Conservation (phyloP, 345 rosid genomes). For the Rubroshorea leprosula region DNA sequence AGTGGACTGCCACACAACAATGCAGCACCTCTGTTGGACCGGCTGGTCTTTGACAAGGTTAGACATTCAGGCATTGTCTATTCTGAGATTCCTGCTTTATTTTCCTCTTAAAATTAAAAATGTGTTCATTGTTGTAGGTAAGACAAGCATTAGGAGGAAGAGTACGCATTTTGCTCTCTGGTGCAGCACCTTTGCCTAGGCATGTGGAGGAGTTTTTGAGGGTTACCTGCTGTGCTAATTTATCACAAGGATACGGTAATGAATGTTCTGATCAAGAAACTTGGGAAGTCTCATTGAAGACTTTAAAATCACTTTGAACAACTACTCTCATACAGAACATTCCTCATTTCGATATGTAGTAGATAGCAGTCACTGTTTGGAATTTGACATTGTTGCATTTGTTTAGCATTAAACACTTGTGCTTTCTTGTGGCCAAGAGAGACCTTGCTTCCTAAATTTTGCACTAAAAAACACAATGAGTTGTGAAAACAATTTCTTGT, state of each 20-base stretch:
- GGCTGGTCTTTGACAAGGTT: constrained; percentile 78
- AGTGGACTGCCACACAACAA: constrained; percentile 70
- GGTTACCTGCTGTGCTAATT: constrained; percentile 67
- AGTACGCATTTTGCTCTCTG: constrained; percentile 62
- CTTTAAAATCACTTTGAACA: no score
- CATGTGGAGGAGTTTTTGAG: constrained; percentile 87
- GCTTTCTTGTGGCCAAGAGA: no score
- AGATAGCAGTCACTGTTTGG: no score
- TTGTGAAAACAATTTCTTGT: no score
- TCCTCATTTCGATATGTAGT: no score
- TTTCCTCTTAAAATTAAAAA: constrained; percentile 5
- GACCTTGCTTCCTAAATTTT: no score
- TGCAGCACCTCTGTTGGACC: constrained; percentile 82
- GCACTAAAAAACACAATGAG: no score
- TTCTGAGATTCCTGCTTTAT: neutral
- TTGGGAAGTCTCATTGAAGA: no score
- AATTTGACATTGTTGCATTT: no score
- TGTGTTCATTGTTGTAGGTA: constrained; percentile 32
- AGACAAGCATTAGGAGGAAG: constrained; percentile 72
- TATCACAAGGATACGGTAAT: constrained; percentile 96
- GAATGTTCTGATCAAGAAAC: constrained; percentile 18
- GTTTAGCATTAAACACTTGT: no score
- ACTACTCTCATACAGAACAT: no score
- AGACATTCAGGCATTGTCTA: neutral
- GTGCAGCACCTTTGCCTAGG: constrained; percentile 80